Conservation (phyloP, 108 stramenopile genomes). For the Fragilaria crotonensis region DNA sequence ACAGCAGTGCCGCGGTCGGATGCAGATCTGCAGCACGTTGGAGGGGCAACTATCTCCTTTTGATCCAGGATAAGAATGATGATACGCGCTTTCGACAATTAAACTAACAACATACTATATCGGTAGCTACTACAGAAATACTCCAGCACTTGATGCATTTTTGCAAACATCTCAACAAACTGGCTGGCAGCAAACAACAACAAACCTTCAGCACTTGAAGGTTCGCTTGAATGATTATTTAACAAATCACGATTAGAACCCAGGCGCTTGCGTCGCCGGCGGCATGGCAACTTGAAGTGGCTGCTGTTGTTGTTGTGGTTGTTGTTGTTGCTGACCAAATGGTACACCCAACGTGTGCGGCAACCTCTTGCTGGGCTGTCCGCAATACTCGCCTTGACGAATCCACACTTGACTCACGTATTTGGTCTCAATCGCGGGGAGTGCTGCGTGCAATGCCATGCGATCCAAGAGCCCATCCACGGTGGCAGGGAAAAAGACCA, state of each 20-base stretch:
- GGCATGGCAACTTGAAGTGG: not conserved
- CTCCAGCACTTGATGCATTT: not conserved
- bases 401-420: conserved; percentile 99
- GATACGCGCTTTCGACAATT: not conserved
- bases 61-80: not conserved
- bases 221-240: not conserved
- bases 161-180: not conserved
- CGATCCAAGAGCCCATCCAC: conserved; percentile 87
- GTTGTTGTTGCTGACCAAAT: conserved; percentile 13
- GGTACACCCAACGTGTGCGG: conserved; percentile 52
- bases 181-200: not conserved
- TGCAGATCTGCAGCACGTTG: not conserved
- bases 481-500: conserved; percentile 95
- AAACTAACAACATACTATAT: not conserved
- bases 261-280: not conserved
- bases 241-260: not conserved
- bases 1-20: not conserved
- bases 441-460: conserved; percentile 84
- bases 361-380: conserved; percentile 65
- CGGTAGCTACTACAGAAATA: not conserved
- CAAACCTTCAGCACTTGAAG: not conserved
- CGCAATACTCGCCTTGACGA: conserved; percentile 76
- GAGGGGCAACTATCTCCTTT: not conserved
- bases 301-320: too few relatives aligned
- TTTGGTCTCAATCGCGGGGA: conserved; percentile 84